These are phyloP conservation scores for Solanum piurae DNA, from an alignment of 257 asterid genomes.

Conservation along the genomic window DNA sequence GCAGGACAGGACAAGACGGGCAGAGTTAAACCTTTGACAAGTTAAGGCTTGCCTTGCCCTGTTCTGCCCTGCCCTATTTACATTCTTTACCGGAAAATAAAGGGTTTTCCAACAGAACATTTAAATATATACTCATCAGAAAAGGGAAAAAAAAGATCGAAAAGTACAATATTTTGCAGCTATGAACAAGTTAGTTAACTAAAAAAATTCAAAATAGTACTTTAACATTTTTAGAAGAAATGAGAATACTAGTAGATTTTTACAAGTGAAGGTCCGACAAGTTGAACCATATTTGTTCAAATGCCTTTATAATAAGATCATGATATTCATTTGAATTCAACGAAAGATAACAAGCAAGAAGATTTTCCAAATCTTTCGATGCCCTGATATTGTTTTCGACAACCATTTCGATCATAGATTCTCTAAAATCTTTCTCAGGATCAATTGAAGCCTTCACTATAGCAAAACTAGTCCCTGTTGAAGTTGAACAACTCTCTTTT, in stretches of 20 bases:
- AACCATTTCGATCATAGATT: slow-evolving; percentile 90
- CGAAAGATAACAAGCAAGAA: slow-evolving; percentile 81
- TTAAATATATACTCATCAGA: background rate
- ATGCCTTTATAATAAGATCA: slow-evolving; percentile 57
- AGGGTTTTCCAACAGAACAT: background rate
- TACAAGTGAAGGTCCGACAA: slow-evolving; percentile 21
- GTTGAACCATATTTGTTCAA: slow-evolving; percentile 79
- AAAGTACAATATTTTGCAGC: background rate
- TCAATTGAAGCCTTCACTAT: slow-evolving; percentile 82
- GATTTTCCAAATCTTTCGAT: slow-evolving; percentile 69
- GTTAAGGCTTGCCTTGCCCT: background rate
- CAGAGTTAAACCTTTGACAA: background rate
- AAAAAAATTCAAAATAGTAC: background rate
- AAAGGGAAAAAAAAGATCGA: background rate
- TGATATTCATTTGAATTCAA: slow-evolving; percentile 71
- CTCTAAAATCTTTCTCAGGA: slow-evolving; percentile 76
- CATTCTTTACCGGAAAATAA: background rate
- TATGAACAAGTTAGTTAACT: background rate
- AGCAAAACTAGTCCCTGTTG: slow-evolving; percentile 49
- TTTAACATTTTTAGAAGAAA: background rate
- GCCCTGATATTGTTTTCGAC: slow-evolving; percentile 61
- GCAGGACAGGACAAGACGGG: background rate
- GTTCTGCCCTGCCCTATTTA: background rate
- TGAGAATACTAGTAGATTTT: background rate
- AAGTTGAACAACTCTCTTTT: slow-evolving; percentile 15